Evolutionary conservation across 352 stramenopile species (phyloP).

Genomic region (Blastocystis sp.): DNA sequence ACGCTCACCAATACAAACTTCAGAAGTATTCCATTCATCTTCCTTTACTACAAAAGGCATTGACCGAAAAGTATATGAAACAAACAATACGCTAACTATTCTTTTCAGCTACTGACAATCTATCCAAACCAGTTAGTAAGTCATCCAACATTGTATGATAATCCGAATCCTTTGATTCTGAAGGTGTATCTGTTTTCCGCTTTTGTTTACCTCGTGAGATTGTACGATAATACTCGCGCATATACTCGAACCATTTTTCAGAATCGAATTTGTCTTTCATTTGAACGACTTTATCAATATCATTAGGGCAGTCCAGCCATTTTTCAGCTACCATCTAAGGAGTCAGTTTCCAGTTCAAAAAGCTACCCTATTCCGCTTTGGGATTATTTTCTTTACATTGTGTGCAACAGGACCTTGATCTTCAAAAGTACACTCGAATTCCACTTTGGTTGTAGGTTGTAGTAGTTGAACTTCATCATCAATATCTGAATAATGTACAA

Average conservation of each 20-base stretch:
- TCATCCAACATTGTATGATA: constrained; percentile 35
- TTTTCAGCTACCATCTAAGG: constrained; percentile 39
- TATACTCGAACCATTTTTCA: not conserved
- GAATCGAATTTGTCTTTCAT: not conserved
- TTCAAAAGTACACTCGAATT: constrained; percentile 47
- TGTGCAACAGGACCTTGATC: not conserved
- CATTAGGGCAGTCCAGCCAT: not conserved
- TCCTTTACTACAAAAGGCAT: not conserved
- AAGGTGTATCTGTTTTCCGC: not conserved
- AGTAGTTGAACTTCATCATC: constrained; percentile 45
- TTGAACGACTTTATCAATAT: constrained; percentile 14
- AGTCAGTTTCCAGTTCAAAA: not conserved
- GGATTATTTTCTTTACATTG: constrained; percentile 34
- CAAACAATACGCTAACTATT: not conserved
- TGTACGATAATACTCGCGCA: not conserved
- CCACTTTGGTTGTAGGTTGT: constrained; percentile 15
- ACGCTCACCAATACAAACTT: not conserved
- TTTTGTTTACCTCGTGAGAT: not conserved
- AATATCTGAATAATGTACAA: constrained; percentile 58
- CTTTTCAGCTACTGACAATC: not conserved
- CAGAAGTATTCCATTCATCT: not conserved
- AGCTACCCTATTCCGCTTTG: constrained; percentile 15
- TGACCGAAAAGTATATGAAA: not conserved
- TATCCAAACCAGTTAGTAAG: not conserved
- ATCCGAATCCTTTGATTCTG: not conserved